Percentiles rank a stretch among this genome's conserved stretches.
phyloP scores from a whole-genome alignment of 2,329 filamentous ascomycete species.

The Talaromyces amestolkiae region DNA sequence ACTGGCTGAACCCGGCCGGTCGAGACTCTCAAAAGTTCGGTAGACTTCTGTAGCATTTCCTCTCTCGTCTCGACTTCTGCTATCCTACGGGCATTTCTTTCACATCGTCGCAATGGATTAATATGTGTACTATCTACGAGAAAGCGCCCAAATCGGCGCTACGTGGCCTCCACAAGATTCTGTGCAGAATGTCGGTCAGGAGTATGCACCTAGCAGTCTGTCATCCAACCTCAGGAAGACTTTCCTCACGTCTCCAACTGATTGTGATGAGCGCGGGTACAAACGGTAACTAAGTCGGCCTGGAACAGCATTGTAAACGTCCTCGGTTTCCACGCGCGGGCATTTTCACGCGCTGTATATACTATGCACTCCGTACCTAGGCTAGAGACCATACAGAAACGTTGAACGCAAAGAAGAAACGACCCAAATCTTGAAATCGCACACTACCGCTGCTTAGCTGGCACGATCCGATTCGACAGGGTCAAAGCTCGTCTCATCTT shows the following conservation, averaged over 20 bases:
- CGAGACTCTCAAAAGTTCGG: background rate
- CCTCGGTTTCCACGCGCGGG: background rate
- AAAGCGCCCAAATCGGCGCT: background rate
- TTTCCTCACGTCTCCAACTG: background rate
- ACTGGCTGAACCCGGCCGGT: conserved; percentile 4
- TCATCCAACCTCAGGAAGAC: background rate
- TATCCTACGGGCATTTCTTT: background rate
- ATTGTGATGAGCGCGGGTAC: background rate
- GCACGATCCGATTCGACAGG: conserved; percentile 2
- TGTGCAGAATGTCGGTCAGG: background rate
- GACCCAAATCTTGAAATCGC: conserved; percentile 4
- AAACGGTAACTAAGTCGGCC: background rate
- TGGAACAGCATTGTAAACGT: background rate
- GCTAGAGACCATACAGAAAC: background rate
- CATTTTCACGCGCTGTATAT: background rate
- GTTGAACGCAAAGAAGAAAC: background rate
- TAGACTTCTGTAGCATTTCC: conserved; percentile 2
- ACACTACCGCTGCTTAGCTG: conserved; percentile 1
- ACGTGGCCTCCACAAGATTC: background rate
- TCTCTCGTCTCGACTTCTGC: background rate
- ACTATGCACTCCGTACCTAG: background rate
- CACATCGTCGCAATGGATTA: background rate
- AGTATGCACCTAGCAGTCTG: background rate
- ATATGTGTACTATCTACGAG: background rate
- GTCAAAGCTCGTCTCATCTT: background rate